Evolutionary conservation across 805 yeast genomes (phyloP).

Genomic region (Saturnispora dispora): DNA sequence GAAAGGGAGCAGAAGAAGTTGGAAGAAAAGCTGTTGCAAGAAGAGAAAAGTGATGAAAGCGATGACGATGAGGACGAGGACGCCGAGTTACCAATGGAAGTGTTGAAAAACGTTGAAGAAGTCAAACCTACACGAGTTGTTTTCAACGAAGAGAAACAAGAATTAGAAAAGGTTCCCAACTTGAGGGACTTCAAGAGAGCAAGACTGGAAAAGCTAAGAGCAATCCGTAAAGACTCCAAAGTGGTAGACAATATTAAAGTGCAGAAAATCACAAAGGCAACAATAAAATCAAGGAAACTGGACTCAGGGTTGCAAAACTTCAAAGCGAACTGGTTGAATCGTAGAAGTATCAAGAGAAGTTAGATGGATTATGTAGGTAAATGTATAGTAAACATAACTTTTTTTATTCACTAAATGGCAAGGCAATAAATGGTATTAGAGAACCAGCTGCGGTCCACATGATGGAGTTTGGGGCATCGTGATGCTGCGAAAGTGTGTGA

Average conservation of each 20-base stretch:
- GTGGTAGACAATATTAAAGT: slow-evolving; percentile 34
- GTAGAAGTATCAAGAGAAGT: slow-evolving; percentile 1
- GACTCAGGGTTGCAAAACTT: slow-evolving; percentile 5
- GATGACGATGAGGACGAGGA: slow-evolving; percentile 23
- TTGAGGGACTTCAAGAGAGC: slow-evolving; percentile 13
- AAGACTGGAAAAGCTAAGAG: slow-evolving; percentile 22
- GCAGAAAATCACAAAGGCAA: slow-evolving; percentile 22
- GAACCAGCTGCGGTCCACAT: neutral
- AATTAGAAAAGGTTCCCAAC: slow-evolving; percentile 15
- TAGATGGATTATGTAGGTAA: neutral
- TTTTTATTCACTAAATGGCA: slow-evolving; percentile 4
- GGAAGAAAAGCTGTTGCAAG: slow-evolving; percentile 7
- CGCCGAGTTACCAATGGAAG: slow-evolving; percentile 30
- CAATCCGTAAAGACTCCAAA: slow-evolving; percentile 25
- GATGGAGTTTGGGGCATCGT: slow-evolving; percentile 1
- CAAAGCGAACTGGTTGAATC: slow-evolving; percentile 6
- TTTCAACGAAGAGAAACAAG: slow-evolving; percentile 20
- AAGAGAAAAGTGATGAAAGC: neutral
- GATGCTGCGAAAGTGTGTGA: slow-evolving; percentile 40
- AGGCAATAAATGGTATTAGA: slow-evolving; percentile 2
- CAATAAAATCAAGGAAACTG: slow-evolving; percentile 3
- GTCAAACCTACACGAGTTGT: slow-evolving; percentile 9
- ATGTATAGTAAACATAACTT: neutral
- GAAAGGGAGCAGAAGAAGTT: slow-evolving; percentile 17
- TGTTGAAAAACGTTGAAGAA: slow-evolving; percentile 26